Conservation (phyloP, 2,329 filamentous ascomycete species). For the Cladosporium sp. region DNA sequence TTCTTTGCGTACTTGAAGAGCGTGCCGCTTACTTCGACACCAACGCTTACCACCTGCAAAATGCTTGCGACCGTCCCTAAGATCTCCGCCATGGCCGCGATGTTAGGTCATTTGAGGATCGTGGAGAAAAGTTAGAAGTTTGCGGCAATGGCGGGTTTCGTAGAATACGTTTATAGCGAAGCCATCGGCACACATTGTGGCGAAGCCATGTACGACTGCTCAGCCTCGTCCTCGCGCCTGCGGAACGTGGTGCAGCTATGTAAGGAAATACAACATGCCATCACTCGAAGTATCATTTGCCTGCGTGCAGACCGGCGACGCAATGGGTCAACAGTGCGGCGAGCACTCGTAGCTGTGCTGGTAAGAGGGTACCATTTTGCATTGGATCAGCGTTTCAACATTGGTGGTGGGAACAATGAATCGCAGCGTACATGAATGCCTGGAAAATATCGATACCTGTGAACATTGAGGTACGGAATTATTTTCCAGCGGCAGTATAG, state of each 20-base stretch:
- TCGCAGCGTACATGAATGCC: not conserved
- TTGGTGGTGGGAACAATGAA: not conserved
- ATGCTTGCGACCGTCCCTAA: constrained; percentile 6
- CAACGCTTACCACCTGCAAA: constrained; percentile 12
- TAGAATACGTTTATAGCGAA: not conserved
- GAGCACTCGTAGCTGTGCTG: not conserved
- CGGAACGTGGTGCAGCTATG: not conserved
- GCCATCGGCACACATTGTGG: not conserved
- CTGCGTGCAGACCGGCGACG: not conserved
- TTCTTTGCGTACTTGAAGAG: constrained; percentile 7
- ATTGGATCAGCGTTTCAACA: not conserved
- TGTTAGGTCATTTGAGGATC: not conserved
- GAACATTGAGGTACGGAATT: not conserved
- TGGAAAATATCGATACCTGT: not conserved
- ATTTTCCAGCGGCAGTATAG: not conserved
- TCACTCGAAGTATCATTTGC: too few relatives aligned
- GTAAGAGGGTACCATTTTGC: not conserved
- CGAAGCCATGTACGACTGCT: not conserved
- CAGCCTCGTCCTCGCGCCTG: not conserved
- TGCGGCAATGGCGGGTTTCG: not conserved
- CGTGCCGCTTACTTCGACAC: constrained; percentile 3
- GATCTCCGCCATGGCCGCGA: not conserved
- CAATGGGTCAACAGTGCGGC: not conserved
- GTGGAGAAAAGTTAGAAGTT: not conserved
- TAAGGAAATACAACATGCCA: not conserved